phyloP scores from a whole-genome alignment of 192 early-diverging fungal species.

The Mycoemilia scoparia region DNA sequence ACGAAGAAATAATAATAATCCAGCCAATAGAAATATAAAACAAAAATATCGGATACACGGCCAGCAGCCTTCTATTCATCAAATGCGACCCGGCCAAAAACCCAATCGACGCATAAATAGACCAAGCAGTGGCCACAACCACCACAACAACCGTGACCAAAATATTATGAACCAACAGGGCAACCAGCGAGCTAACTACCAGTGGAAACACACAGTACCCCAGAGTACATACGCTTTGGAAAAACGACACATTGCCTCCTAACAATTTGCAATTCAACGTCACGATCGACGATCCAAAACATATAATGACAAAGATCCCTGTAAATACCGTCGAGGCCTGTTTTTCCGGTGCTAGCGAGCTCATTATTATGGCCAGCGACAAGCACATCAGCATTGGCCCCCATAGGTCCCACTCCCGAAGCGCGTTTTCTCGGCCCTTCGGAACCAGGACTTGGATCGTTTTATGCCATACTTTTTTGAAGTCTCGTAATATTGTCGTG shows the following conservation, averaged over 20 bases:
- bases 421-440: slow-evolving; percentile 18
- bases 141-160: slow-evolving; percentile 58
- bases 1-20: slow-evolving; percentile 68
- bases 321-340: slow-evolving; percentile 81
- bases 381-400: slow-evolving; percentile 90
- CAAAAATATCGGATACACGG: slow-evolving; percentile 84
- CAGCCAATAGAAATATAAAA: slow-evolving; percentile 93
- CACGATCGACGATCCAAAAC: slow-evolving; percentile 82
- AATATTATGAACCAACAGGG: slow-evolving; percentile 43
- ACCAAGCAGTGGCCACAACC: slow-evolving; percentile 66
- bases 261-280: slow-evolving; percentile 92
- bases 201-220: slow-evolving; percentile 95
- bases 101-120: slow-evolving; percentile 76
- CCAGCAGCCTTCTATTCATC: slow-evolving; percentile 64
- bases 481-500: slow-evolving; percentile 58
- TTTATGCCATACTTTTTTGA: slow-evolving; percentile 19
- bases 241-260: slow-evolving; percentile 86
- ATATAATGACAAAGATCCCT: slow-evolving; percentile 85
- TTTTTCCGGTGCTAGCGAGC: slow-evolving; percentile 49
- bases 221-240: slow-evolving; percentile 89
- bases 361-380: slow-evolving; percentile 67
- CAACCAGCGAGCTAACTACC: slow-evolving; percentile 55
- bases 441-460: slow-evolving; percentile 21
- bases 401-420: slow-evolving; percentile 75
- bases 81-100: slow-evolving; percentile 80